phyloP scores from a whole-genome alignment of 192 early-diverging fungal species.

The Umbelopsis sp. region DNA sequence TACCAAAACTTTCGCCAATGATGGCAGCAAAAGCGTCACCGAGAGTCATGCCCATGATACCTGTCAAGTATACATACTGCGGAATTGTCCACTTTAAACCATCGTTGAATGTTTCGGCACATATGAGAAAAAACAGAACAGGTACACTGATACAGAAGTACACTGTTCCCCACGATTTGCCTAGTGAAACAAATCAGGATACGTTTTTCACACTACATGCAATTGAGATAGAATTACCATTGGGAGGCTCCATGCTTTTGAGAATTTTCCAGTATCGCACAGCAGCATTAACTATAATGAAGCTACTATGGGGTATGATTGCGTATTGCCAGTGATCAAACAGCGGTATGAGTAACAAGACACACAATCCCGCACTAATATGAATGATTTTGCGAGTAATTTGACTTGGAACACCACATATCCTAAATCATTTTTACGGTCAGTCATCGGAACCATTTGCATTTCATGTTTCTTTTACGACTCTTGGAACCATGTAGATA shows the following conservation, averaged over 20 bases:
- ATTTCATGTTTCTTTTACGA: neutral
- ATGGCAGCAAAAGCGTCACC: constrained; percentile 32
- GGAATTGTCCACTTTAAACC: constrained; percentile 4
- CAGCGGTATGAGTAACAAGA: constrained; percentile 13
- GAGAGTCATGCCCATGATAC: constrained; percentile 34
- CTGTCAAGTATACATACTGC: constrained; percentile 8
- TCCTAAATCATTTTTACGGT: neutral
- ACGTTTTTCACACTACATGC: neutral
- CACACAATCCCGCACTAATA: constrained; percentile 19
- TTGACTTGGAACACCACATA: neutral
- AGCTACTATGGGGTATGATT: constrained; percentile 11
- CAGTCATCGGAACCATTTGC: neutral
- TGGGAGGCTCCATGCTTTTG: constrained; percentile 20
- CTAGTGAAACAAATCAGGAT: neutral
- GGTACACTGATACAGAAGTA: constrained; percentile 29
- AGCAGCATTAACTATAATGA: constrained; percentile 1
- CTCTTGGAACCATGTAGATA: neutral
- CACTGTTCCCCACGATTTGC: constrained; percentile 25
- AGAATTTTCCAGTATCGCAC: constrained; percentile 9
- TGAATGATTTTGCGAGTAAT: constrained; percentile 32
- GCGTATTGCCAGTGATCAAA: constrained; percentile 35
- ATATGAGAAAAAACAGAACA: constrained; percentile 11
- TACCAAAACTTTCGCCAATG: constrained; percentile 22
- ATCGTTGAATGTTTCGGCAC: constrained; percentile 1
- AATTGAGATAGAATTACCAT: neutral